Evolutionary conservation across 2,329 filamentous ascomycete species (phyloP), one percentile per base, ranked within the genome.

Genomic region (Claviceps sp.): DNA sequence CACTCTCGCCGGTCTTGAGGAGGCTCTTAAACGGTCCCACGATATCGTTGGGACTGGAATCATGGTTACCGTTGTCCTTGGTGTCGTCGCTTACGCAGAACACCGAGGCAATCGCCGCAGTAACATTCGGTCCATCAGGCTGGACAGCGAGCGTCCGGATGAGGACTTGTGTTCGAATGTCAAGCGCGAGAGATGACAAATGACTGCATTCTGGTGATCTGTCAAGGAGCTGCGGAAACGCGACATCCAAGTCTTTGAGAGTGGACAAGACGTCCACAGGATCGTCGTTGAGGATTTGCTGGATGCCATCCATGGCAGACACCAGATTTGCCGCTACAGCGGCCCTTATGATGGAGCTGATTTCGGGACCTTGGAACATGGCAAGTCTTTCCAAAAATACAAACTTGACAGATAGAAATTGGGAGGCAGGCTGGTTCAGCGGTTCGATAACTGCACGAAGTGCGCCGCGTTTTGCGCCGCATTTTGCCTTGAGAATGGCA

Each of bases 151-250:
- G 53, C 1, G 39, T 46, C 43, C 65, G 61, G 19, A 73, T 63
- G 44, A 65, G 56, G 39, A 60, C 57, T 47, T 65, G 63, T 0
- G 68, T 71, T 44, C 70, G 69, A 26, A 73, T 63, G 4, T 65
- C 58, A 24, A 73, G 56, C 2, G 64, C 64, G 7, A 30, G 30
- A 30, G 30, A 67, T 54, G 3, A 62, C 42, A 14, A 57, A 56
- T 13, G 58, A 48, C 11, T 54, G 48, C 55, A 47, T 2, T 55
- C 53, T n/a, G n/a, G 56, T 4, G 58, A 52, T 11, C 56, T 51
- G 13, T 56, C 42, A 42, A 71, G 64, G 4, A 62, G 61, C 5
- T 50, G 38, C 6, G 66, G 65, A 44, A 70, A 66, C 10, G 55
- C 56, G 3, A 40, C 26, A 44, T 70, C 62, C 8, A 71, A 55